Evolutionary conservation across 2,329 filamentous ascomycete genomes (phyloP).

Genomic region (Lasiodiplodia sp.): DNA sequence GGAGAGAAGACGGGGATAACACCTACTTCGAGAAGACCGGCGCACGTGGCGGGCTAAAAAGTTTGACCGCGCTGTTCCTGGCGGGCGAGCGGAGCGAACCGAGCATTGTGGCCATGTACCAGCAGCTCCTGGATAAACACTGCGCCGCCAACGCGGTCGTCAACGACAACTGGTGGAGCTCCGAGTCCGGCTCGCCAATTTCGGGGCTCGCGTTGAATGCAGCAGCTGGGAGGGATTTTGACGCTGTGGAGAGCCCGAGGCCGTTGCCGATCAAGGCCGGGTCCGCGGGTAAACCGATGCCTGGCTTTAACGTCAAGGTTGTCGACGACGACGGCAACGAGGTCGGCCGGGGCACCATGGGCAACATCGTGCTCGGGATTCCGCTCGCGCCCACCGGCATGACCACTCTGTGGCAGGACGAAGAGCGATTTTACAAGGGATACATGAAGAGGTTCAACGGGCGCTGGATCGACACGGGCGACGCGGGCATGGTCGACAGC

Average conservation of each 20-base stretch:
- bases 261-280: constrained; percentile 77
- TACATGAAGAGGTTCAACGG: constrained; percentile 85
- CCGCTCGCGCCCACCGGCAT: constrained; percentile 88
- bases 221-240: constrained; percentile 64
- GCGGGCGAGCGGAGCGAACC: constrained; percentile 91
- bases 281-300: constrained; percentile 89
- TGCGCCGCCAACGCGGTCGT: constrained; percentile 69
- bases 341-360: constrained; percentile 76
- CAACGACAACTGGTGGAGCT: constrained; percentile 79
- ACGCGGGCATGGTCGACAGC: constrained; percentile 83
- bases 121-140: constrained; percentile 72
- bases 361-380: constrained; percentile 85
- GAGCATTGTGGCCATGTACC: constrained; percentile 81
- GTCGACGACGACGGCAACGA: constrained; percentile 82
- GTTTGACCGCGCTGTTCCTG: constrained; percentile 78
- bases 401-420: constrained; percentile 84
- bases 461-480: constrained; percentile 88
- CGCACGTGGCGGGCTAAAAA: constrained; percentile 72
- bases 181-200: constrained; percentile 73
- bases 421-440: constrained; percentile 82
- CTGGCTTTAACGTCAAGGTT: constrained; percentile 85
- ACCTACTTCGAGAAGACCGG: constrained; percentile 69
- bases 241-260: constrained; percentile 48
- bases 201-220: constrained; percentile 71
- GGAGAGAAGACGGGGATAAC: constrained; percentile 82